Conservation (phyloP, 345 rosid genomes). For the Eucalyptus tenuipes region DNA sequence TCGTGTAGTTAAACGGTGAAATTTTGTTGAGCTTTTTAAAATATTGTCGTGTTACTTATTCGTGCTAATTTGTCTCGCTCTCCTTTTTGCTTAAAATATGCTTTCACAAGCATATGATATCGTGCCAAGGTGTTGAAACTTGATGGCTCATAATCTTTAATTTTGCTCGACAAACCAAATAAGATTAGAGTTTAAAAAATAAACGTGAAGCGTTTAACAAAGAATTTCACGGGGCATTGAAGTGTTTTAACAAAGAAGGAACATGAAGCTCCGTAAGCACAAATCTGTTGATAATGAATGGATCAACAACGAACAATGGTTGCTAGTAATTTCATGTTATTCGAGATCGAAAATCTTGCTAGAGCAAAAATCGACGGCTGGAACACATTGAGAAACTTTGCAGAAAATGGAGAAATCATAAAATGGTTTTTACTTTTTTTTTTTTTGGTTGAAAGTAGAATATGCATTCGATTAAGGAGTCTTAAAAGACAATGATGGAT, state of each 20-base stretch:
- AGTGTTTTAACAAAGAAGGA: background rate
- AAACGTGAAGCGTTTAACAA: background rate
- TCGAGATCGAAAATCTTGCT: background rate
- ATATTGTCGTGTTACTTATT: accelerated
- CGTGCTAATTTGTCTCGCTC: background rate
- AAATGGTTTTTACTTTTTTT: background rate
- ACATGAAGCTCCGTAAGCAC: background rate
- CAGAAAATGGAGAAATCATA: background rate
- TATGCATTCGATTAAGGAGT: too few relatives aligned
- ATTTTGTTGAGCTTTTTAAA: background rate
- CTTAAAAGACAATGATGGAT: too few relatives aligned
- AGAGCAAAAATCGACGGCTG: background rate
- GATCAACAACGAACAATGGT: background rate
- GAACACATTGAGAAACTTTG: background rate
- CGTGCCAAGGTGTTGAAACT: background rate
- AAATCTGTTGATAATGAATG: background rate
- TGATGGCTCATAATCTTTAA: background rate
- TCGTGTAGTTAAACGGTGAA: background rate
- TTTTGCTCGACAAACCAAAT: background rate
- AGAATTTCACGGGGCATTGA: background rate
- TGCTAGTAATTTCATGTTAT: background rate
- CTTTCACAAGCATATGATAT: background rate
- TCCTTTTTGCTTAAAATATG: background rate
- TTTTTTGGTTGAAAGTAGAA: too few relatives aligned
- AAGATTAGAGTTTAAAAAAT: accelerated